Conservation (phyloP, 2,329 filamentous ascomycete species). For the Colletotrichum cuscutae region DNA sequence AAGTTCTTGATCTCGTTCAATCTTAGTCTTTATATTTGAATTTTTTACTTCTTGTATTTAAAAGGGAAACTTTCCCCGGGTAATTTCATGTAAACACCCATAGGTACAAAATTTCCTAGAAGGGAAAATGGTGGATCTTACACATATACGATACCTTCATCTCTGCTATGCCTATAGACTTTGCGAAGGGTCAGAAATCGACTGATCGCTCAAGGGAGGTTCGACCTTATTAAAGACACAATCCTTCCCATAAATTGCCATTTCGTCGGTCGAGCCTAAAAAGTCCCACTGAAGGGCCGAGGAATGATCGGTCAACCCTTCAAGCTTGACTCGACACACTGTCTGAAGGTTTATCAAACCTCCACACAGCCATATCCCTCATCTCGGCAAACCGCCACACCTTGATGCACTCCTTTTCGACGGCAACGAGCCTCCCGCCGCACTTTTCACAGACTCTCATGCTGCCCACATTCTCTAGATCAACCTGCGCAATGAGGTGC, state of each 20-base stretch:
- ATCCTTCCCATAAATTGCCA: background rate
- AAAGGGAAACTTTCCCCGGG: background rate
- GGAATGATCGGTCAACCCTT: no score
- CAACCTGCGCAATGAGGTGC: constrained; percentile 15
- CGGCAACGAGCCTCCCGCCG: background rate
- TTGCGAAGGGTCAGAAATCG: background rate
- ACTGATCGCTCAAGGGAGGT: background rate
- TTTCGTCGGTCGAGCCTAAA: background rate
- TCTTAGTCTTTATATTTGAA: background rate
- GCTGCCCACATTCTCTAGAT: constrained; percentile 1
- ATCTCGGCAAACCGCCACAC: constrained; percentile 19
- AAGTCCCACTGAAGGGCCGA: no score
- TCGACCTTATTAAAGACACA: background rate
- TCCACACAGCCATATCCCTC: constrained; percentile 22
- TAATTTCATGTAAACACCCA: background rate
- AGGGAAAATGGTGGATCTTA: background rate
- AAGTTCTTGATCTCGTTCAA: no score
- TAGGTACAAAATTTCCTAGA: background rate
- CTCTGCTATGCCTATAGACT: background rate
- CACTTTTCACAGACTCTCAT: constrained; percentile 15
- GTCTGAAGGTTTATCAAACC: background rate
- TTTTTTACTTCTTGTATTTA: background rate
- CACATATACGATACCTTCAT: background rate
- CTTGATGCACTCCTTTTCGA: constrained; percentile 7
- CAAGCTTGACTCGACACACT: background rate